Percentiles rank a stretch among this genome's conserved stretches.
Evolutionary conservation across 305 asterid species (phyloP).

Genomic region (Plantago lanceolata): DNA sequence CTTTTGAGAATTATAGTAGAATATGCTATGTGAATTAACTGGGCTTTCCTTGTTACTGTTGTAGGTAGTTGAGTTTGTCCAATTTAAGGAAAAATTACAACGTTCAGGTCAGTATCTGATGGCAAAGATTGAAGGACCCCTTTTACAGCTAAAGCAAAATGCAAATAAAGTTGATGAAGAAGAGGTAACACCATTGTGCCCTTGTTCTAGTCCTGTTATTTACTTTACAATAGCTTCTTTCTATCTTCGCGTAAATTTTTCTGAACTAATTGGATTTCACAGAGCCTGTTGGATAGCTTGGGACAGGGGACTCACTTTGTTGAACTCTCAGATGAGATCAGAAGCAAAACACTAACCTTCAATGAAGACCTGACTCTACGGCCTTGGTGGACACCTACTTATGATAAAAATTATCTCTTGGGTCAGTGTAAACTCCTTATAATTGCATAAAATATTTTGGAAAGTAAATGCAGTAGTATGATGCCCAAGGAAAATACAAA

Average conservation of each 20-base stretch:
- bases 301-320: constrained; percentile 61
- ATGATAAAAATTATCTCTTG: constrained; percentile 76
- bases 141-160: constrained; percentile 82
- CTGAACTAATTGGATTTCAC: constrained; percentile 26
- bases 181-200: constrained; percentile 49
- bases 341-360: constrained; percentile 67
- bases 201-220: constrained; percentile 21
- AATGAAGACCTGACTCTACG: constrained; percentile 81
- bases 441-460: constrained; percentile 15
- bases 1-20: constrained; percentile 2
- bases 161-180: constrained; percentile 64
- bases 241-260: constrained; percentile 13
- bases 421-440: constrained; percentile 47
- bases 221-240: constrained; percentile 6
- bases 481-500: constrained; percentile 6
- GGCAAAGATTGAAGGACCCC: constrained; percentile 79
- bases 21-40: constrained; percentile 22
- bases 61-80: constrained; percentile 92
- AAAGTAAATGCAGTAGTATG: constrained; percentile 4
- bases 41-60: constrained; percentile 25
- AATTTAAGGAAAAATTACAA: constrained; percentile 83
- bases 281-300: constrained; percentile 64
- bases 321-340: constrained; percentile 74
- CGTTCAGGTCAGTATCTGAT: constrained; percentile 75
- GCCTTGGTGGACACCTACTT: constrained; percentile 99